These are phyloP conservation scores for Diaporthe humulicola DNA, from an alignment of 2,329 filamentous ascomycete genomes.

Conservation along the genomic window DNA sequence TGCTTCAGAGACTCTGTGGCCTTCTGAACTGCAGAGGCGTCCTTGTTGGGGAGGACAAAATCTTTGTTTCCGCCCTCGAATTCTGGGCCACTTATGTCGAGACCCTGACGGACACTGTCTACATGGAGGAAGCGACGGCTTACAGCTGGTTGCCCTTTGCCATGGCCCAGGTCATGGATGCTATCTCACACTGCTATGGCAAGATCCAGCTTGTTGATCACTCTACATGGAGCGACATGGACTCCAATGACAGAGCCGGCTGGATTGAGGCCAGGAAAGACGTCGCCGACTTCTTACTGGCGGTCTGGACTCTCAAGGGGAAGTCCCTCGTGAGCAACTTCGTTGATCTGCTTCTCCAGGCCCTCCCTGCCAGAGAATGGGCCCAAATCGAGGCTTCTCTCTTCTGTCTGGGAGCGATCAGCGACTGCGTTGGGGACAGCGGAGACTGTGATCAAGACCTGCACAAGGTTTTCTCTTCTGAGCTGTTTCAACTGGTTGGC, in stretches of 20 bases:
- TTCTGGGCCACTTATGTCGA: constrained; percentile 87
- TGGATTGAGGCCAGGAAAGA: constrained; percentile 83
- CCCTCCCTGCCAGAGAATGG: constrained; percentile 65
- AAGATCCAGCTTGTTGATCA: constrained; percentile 78
- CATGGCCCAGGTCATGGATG: constrained; percentile 71
- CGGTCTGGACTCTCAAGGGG: constrained; percentile 74
- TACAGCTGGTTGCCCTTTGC: constrained; percentile 70
- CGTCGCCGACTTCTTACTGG: constrained; percentile 82
- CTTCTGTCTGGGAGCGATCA: constrained; percentile 75
- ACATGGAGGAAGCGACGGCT: constrained; percentile 61
- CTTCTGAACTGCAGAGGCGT: constrained; percentile 76
- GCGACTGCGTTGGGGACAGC: constrained; percentile 74
- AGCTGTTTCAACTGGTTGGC: constrained; percentile 68
- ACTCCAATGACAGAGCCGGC: constrained; percentile 74
- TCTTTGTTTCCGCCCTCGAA: constrained; percentile 81
- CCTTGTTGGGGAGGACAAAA: constrained; percentile 78
- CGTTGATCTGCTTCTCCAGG: constrained; percentile 65
- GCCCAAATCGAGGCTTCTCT: constrained; percentile 71
- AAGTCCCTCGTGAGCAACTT: constrained; percentile 69
- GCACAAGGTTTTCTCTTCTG: constrained; percentile 70
- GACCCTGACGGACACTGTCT: constrained; percentile 71
- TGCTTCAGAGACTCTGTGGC: constrained; percentile 72
- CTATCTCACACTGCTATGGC: constrained; percentile 74
- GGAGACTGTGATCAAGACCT: constrained; percentile 71
- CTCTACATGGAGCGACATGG: constrained; percentile 74